Evolutionary conservation across 2,329 filamentous ascomycete species (phyloP).

Genomic region (Pleochaeta shiraiana): DNA sequence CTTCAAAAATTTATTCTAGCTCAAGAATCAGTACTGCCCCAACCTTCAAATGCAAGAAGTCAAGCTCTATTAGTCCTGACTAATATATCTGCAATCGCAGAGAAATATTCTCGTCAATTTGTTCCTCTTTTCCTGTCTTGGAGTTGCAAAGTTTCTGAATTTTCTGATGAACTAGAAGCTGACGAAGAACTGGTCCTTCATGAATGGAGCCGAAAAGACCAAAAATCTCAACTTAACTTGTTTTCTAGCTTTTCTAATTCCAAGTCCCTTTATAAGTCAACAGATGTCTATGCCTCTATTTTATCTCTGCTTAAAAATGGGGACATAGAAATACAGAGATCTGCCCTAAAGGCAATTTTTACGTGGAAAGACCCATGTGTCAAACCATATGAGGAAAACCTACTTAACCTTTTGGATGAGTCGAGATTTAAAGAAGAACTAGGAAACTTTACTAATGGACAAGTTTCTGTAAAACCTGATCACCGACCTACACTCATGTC

Average conservation of each 20-base stretch:
- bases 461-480: constrained; percentile 47
- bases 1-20: constrained; percentile 39
- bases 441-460: constrained; percentile 64
- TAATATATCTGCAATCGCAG: constrained; percentile 52
- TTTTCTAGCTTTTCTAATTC: constrained; percentile 79
- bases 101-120: constrained; percentile 65
- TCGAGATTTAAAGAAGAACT: constrained; percentile 83
- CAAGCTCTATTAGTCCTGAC: constrained; percentile 64
- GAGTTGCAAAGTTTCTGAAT: constrained; percentile 30
- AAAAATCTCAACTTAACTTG: constrained; percentile 60
- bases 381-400: constrained; percentile 59
- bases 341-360: constrained; percentile 62
- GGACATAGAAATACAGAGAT: constrained; percentile 73
- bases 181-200: constrained; percentile 18
- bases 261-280: constrained; percentile 54
- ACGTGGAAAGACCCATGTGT: constrained; percentile 72
- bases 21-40: constrained; percentile 31
- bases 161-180: constrained; percentile 13
- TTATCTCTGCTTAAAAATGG: constrained; percentile 65
- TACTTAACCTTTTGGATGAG: constrained; percentile 76
- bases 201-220: constrained; percentile 55
- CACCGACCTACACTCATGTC: constrained; percentile 63
- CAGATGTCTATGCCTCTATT: constrained; percentile 55
- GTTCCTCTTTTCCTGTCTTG: constrained; percentile 74
- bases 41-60: constrained; percentile 37